A percentile compares a stretch with the other conserved stretches of the same genome.
Conservation (phyloP, 768 basidiomycete genomes). For the Candolleomyces efflorescens region DNA sequence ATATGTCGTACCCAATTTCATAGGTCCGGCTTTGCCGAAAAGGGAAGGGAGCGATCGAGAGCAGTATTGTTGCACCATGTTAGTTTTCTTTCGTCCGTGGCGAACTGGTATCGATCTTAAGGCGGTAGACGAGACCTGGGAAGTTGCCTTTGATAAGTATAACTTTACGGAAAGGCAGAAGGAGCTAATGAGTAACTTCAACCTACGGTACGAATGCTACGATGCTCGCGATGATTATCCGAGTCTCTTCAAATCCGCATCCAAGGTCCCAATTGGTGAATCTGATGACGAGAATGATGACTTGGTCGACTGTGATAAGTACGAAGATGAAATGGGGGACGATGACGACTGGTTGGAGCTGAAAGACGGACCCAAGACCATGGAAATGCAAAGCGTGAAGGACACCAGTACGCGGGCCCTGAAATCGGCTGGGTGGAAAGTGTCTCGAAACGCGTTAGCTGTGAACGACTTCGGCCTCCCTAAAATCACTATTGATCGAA, state of each 20-base stretch:
- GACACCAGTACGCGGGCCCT: no score
- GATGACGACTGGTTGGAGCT: no score
- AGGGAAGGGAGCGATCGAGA: background rate
- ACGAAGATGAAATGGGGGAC: no score
- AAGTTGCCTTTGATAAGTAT: background rate
- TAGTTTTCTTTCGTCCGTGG: background rate
- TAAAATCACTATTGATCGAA: no score
- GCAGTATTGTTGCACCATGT: background rate
- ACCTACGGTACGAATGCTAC: conserved; percentile 3
- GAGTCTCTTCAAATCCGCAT: background rate
- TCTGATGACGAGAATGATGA: background rate
- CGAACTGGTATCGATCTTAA: background rate
- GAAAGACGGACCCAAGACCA: no score
- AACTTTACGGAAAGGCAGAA: background rate
- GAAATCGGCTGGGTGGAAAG: no score
- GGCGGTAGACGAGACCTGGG: background rate
- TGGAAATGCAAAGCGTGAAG: no score
- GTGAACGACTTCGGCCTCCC: no score
- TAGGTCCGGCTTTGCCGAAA: background rate
- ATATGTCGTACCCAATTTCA: background rate
- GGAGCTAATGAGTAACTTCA: background rate
- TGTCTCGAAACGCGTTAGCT: no score
- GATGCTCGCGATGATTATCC: background rate
- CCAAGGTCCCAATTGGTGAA: background rate
- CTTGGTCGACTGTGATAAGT: no score